Conservation (phyloP, 1,284 basidiomycete genomes). For the Leccinum brunneo-olivaceum region DNA sequence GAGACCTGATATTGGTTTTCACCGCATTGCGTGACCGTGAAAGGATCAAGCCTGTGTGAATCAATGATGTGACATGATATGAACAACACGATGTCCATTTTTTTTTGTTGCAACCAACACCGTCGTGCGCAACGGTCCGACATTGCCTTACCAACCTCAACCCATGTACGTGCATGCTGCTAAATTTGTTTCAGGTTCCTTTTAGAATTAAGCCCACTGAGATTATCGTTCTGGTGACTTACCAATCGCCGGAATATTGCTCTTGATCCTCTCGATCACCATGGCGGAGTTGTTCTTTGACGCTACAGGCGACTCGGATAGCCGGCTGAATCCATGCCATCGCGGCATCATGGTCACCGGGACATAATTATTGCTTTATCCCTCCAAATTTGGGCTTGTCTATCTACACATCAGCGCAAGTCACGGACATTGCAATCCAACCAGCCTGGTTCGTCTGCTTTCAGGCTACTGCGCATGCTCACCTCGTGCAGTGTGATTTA, state of each 20-base stretch:
- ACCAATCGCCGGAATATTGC: constrained; percentile 17
- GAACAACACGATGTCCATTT: constrained; percentile 3
- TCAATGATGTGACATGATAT: constrained; percentile 9
- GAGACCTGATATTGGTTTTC: constrained; percentile 14
- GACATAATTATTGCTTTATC: constrained; percentile 2
- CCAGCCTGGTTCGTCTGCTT: constrained; percentile 1
- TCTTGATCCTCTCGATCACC: constrained; percentile 11
- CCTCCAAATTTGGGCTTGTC: constrained; percentile 2
- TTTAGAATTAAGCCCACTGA: neutral
- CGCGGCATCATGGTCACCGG: constrained; percentile 10
- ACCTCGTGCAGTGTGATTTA: constrained; percentile 12
- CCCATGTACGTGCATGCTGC: constrained; percentile 8
- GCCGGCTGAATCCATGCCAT: constrained; percentile 9
- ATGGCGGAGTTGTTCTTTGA: constrained; percentile 7
- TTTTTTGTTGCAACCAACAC: constrained; percentile 7
- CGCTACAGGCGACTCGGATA: constrained; percentile 2
- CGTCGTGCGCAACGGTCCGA: constrained; percentile 12
- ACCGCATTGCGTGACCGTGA: constrained; percentile 3
- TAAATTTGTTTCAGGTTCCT: constrained; percentile 12
- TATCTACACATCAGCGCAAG: constrained; percentile 3
- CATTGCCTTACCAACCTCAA: constrained; percentile 1
- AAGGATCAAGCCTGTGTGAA: constrained; percentile 6
- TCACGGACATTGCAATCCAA: neutral
- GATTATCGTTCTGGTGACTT: constrained; percentile 19
- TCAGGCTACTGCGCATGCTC: constrained; percentile 2